Conservation (phyloP, 345 rosid species). For the Syzygium aqueum region DNA sequence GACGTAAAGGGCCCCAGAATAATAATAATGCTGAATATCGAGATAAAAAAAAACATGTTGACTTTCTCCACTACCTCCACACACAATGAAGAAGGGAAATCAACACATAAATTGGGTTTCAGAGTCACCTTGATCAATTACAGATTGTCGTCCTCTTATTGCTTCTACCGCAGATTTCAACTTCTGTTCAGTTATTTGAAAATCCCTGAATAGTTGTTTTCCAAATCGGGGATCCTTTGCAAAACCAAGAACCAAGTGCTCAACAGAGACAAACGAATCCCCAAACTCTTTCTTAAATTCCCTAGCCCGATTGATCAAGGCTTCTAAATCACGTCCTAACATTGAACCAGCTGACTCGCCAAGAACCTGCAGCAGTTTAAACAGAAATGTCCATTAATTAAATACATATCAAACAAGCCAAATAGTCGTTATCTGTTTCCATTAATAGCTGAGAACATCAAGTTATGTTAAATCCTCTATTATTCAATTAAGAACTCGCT, state of each 20-base stretch:
- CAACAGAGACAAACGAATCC: constrained; percentile 90
- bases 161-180: constrained; percentile 83
- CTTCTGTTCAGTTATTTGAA: constrained; percentile 51
- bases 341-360: constrained; percentile 87
- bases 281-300: constrained; percentile 82
- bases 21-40: not conserved
- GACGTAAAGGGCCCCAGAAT: not conserved
- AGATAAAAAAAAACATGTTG: not conserved
- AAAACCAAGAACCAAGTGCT: constrained; percentile 91
- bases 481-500: not conserved
- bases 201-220: constrained; percentile 76
- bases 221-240: constrained; percentile 83
- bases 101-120: not conserved
- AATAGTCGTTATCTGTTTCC: not conserved
- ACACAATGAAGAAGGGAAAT: not conserved
- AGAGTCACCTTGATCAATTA: constrained; percentile 81
- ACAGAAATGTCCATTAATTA: not conserved
- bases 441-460: not conserved
- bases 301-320: constrained; percentile 67
- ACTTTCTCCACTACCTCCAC: not conserved
- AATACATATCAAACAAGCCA: not conserved
- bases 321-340: constrained; percentile 95
- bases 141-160: constrained; percentile 93
- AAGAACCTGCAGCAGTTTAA: constrained; percentile 42
- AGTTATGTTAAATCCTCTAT: not conserved